Evolutionary conservation across 352 stramenopile species (phyloP).

Genomic region (Globisporangium iwayamae): DNA sequence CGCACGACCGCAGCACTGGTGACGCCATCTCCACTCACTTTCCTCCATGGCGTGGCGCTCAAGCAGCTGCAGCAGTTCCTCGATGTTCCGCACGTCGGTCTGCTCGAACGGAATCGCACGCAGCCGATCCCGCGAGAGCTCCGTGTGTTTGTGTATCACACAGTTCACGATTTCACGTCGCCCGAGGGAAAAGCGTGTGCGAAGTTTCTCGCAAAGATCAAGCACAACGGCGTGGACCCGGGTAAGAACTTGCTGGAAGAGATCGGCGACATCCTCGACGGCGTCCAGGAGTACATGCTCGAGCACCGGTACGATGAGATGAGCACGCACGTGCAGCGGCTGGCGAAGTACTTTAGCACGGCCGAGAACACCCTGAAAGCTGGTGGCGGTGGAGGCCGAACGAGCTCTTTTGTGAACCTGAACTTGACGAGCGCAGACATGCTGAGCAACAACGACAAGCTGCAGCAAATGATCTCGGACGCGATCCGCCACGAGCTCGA

Average conservation of each 20-base stretch:
- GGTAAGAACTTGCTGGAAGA: slow-evolving; percentile 66
- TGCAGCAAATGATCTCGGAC: slow-evolving; percentile 76
- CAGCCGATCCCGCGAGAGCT: slow-evolving; percentile 73
- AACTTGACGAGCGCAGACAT: slow-evolving; percentile 55
- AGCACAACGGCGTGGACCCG: slow-evolving; percentile 34
- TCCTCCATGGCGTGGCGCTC: slow-evolving; percentile 65
- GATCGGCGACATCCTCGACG: slow-evolving; percentile 74
- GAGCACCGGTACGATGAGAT: slow-evolving; percentile 83
- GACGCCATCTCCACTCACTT: slow-evolving; percentile 69
- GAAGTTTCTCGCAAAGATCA: slow-evolving; percentile 70
- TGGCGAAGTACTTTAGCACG: slow-evolving; percentile 45
- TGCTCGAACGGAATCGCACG: slow-evolving; percentile 75
- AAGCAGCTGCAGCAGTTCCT: slow-evolving; percentile 83
- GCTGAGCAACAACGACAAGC: slow-evolving; percentile 67
- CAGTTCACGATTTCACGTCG: slow-evolving; percentile 69
- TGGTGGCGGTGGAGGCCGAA: slow-evolving; percentile 30
- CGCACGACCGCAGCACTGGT: slow-evolving; percentile 66
- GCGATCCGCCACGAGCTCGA: slow-evolving; percentile 82
- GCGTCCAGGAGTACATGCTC: slow-evolving; percentile 85
- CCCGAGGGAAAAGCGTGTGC: slow-evolving; percentile 75
- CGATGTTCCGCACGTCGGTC: slow-evolving; percentile 63
- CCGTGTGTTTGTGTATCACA: slow-evolving; percentile 79
- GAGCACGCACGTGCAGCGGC: slow-evolving; percentile 50
- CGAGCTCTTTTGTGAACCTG: slow-evolving; percentile 69
- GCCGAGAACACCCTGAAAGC: slow-evolving; percentile 12